Percentiles rank a stretch among this genome's conserved stretches.
These are phyloP conservation scores for Globisporangium iwayamae DNA, from an alignment of 352 stramenopile species.

Conservation along the genomic window DNA sequence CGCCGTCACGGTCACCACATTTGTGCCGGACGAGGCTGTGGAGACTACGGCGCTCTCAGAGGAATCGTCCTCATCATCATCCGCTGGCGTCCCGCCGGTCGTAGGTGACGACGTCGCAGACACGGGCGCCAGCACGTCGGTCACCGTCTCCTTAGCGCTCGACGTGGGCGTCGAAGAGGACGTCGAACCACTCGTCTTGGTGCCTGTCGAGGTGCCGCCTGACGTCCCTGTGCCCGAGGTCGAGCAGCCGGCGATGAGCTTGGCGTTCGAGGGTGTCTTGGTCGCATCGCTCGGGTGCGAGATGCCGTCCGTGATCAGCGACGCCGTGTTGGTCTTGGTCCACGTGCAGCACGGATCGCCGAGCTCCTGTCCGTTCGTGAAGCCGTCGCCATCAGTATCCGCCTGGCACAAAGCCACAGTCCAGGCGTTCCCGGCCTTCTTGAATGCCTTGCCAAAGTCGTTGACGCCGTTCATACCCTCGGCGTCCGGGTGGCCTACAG, in stretches of 20 bases:
- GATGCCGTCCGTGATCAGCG: constrained; percentile 52
- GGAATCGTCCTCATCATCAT: constrained; percentile 61
- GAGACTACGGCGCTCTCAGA: constrained; percentile 39
- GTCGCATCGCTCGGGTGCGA: constrained; percentile 56
- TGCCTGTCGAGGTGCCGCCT: constrained; percentile 5
- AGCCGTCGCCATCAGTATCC: constrained; percentile 78
- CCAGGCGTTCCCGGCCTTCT: constrained; percentile 42
- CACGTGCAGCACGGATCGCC: constrained; percentile 83
- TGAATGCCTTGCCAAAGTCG: constrained; percentile 66
- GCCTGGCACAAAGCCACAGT: constrained; percentile 44
- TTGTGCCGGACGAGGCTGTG: constrained; percentile 18
- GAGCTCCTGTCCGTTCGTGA: constrained; percentile 85
- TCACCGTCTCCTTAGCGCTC: constrained; percentile 19
- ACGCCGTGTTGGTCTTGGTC: constrained; percentile 37
- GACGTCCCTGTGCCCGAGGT: constrained; percentile 11
- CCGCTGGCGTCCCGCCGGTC: constrained; percentile 20
- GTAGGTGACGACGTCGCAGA: constrained; percentile 15
- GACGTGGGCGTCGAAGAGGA: constrained; percentile 3
- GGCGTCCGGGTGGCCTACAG: constrained; percentile 54
- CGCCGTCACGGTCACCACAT: constrained; percentile 2
- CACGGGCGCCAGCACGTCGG: constrained; percentile 34
- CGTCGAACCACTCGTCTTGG: constrained; percentile 5
- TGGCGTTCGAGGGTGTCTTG: constrained; percentile 47
- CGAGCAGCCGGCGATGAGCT: constrained; percentile 46
- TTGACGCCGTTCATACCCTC: constrained; percentile 46